Evolutionary conservation across 2,329 filamentous ascomycete species (phyloP), one percentile per base, ranked within the genome.

Genomic region (Trichoderma polysporum): DNA sequence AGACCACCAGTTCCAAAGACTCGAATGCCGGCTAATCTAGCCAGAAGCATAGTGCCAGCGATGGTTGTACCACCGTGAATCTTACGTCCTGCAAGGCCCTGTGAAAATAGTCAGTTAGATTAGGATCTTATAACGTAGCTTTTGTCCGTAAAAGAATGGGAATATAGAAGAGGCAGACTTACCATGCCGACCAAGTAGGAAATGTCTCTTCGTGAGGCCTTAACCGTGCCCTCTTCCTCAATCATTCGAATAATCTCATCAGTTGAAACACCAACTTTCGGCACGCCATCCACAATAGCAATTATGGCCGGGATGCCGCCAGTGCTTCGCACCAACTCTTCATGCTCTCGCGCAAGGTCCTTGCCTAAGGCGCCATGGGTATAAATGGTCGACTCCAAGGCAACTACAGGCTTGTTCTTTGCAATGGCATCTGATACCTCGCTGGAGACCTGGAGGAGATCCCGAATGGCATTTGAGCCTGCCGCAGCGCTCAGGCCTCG

Each of bases 1-100:
- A 99, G 87, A 13, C 95, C 95, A 53, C 95, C 95, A 6, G 95
- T 99, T 29, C 93, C 95, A 78, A 99, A 97, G 58, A 99, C 87
- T 70, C 89, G 90, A 75, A 99, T 97, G 10, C 94, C 94, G 31
- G 93, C 94, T 68, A 94, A 82, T 69, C 91, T 85, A 52, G 95
- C 92, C 33, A 99, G 86, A 41, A 97, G 79, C 91, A 97, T 97
- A 3, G 95, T 99, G 1, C 91, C 94, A 5, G 94, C 88, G 66
- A 99, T 91, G 2, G 95, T 99, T 1, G 95, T 99, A 10, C 94
- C 95, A 31, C 94, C 95, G 77, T 96, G 91, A 52, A 92, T 85
- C 65, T 84, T 87, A 71, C 86, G 86, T 37, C 91, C 91, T 53
- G 85, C 77, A 62, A 91, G 75, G 33, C 90, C 88, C 86, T 91